Conservation (phyloP, 345 rosid species). For the Stellera chamaejasme region DNA sequence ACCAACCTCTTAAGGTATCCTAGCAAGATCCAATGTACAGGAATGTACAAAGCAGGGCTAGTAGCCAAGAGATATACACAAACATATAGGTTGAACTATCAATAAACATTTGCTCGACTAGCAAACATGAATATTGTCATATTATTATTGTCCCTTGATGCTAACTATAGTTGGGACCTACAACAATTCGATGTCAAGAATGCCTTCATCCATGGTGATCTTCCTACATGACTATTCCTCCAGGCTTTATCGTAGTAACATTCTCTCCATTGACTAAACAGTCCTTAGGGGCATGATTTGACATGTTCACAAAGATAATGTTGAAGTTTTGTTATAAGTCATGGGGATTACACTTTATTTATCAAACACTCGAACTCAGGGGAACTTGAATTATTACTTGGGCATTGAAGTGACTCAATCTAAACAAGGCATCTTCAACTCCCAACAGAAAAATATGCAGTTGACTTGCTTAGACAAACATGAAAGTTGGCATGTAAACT, state of each 20-base stretch:
- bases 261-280: background rate
- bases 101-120: background rate
- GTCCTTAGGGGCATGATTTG: background rate
- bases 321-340: background rate
- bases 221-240: background rate
- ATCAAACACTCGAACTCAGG: background rate
- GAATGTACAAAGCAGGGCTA: background rate
- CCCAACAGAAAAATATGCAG: background rate
- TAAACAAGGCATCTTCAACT: background rate
- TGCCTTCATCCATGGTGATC: background rate
- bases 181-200: too few relatives aligned
- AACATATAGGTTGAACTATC: background rate
- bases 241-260: background rate
- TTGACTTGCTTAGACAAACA: background rate
- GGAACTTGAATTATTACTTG: background rate
- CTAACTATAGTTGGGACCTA: background rate
- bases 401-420: background rate
- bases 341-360: background rate
- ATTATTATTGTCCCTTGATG: background rate
- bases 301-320: background rate
- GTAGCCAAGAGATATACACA: background rate
- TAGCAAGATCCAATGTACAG: too few relatives aligned
- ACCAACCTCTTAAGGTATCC: too few relatives aligned
- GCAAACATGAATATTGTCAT: background rate
- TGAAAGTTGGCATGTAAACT: slow-evolving; percentile 1